Conservation (phyloP, 2,329 filamentous ascomycete species). For the Fusarium austroafricanum region DNA sequence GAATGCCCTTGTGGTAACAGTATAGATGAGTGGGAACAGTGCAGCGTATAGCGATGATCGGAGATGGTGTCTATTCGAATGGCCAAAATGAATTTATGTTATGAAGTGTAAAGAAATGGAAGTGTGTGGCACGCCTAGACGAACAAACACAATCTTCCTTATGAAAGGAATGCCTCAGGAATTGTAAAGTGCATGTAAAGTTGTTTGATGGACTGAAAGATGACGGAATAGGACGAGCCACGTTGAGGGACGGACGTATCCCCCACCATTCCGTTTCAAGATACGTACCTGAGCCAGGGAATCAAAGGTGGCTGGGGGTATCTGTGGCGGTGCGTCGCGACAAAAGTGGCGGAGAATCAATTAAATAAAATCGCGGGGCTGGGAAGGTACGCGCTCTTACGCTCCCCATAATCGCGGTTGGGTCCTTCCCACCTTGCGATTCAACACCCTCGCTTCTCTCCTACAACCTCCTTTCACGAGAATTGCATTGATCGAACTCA, state of each 20-base stretch:
- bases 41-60: slow-evolving; percentile 21
- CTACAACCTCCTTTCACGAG: slow-evolving; percentile 11
- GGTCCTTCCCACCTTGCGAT: slow-evolving; percentile 30
- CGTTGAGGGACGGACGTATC: slow-evolving; percentile 15
- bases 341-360: slow-evolving; percentile 37
- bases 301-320: not conserved
- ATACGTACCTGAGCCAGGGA: not conserved
- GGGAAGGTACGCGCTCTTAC: slow-evolving; percentile 28
- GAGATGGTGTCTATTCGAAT: not conserved
- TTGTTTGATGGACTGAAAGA: slow-evolving; percentile 14
- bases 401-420: slow-evolving; percentile 25
- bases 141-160: not conserved
- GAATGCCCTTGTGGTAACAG: not conserved
- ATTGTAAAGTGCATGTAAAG: slow-evolving; percentile 3
- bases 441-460: slow-evolving; percentile 1
- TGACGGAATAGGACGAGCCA: slow-evolving; percentile 40
- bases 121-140: not conserved
- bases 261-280: slow-evolving; percentile 8
- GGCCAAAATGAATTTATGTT: not conserved
- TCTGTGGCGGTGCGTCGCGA: slow-evolving; percentile 27
- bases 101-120: not conserved
- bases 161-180: slow-evolving; percentile 1
- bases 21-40: not conserved
- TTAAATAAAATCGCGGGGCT: slow-evolving; percentile 48
- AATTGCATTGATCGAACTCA: slow-evolving; percentile 13